phyloP scores from a whole-genome alignment of 768 basidiomycete genomes.

The Dentipellis sp. region DNA sequence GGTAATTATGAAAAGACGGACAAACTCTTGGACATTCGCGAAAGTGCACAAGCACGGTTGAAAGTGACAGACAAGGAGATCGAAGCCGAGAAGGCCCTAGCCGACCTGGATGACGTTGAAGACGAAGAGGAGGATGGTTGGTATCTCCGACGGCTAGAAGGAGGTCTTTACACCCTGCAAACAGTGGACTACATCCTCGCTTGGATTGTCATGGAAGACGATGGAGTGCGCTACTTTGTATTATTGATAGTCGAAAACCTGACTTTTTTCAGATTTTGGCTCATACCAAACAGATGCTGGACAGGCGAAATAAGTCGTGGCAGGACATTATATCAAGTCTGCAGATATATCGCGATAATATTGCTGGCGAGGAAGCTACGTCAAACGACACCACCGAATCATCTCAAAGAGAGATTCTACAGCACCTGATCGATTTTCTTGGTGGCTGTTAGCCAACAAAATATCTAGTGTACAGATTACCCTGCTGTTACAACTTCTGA shows the following conservation, averaged over 20 bases:
- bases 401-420: constrained; percentile 60
- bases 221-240: constrained; percentile 58
- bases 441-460: constrained; percentile 22
- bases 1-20: constrained; percentile 90
- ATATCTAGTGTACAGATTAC: background rate
- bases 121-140: constrained; percentile 63
- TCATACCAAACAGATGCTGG: constrained; percentile 71
- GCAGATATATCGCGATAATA: constrained; percentile 61
- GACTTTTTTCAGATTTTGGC: constrained; percentile 50
- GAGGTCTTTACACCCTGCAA: constrained; percentile 83
- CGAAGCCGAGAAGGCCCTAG: constrained; percentile 56
- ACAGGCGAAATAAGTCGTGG: constrained; percentile 61
- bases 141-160: constrained; percentile 83
- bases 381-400: constrained; percentile 29
- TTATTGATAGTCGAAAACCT: background rate
- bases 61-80: constrained; percentile 57
- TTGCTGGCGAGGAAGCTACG: constrained; percentile 42
- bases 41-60: constrained; percentile 54
- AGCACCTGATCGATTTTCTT: constrained; percentile 58
- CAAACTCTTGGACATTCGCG: constrained; percentile 82
- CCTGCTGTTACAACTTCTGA: background rate
- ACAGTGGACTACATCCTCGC: constrained; percentile 90
- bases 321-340: constrained; percentile 66
- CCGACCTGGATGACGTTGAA: constrained; percentile 48
- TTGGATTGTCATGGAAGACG: constrained; percentile 97